phyloP scores from a whole-genome alignment of 2,329 filamentous ascomycete genomes.

The Venturiaceae sp. region DNA sequence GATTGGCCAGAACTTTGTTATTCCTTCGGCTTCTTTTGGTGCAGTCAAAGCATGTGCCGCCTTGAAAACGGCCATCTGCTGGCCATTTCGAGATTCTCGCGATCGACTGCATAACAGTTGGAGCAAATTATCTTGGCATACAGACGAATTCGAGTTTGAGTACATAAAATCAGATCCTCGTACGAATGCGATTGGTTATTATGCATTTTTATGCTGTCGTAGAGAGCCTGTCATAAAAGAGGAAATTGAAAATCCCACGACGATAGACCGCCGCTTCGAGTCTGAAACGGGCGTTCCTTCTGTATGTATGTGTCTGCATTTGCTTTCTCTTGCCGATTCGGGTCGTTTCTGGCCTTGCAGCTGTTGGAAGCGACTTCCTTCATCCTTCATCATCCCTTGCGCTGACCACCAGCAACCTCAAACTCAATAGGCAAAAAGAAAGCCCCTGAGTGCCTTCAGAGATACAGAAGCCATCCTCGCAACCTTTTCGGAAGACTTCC shows the following conservation, averaged over 20 bases:
- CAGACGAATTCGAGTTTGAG: neutral
- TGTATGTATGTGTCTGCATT: neutral
- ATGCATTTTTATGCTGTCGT: neutral
- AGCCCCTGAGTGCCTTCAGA: too few relatives aligned
- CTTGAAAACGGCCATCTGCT: neutral
- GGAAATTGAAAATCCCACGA: neutral
- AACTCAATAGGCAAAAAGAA: too few relatives aligned
- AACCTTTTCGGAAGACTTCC: too few relatives aligned
- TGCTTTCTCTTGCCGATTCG: neutral
- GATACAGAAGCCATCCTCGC: too few relatives aligned
- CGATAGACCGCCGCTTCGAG: neutral
- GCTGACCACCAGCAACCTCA: too few relatives aligned
- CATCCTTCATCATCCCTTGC: too few relatives aligned
- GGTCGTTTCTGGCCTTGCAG: neutral
- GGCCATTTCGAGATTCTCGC: neutral
- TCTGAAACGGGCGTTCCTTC: neutral
- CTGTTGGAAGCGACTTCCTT: neutral
- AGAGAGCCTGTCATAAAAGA: neutral
- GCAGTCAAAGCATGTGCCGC: neutral
- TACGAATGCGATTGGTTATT: neutral
- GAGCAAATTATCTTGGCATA: neutral
- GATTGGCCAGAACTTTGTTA: neutral
- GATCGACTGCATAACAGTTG: neutral
- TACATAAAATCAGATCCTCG: neutral
- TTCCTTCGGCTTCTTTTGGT: neutral